Conservation (phyloP, 129 eudicot genomes). For the Calendula officinalis region DNA sequence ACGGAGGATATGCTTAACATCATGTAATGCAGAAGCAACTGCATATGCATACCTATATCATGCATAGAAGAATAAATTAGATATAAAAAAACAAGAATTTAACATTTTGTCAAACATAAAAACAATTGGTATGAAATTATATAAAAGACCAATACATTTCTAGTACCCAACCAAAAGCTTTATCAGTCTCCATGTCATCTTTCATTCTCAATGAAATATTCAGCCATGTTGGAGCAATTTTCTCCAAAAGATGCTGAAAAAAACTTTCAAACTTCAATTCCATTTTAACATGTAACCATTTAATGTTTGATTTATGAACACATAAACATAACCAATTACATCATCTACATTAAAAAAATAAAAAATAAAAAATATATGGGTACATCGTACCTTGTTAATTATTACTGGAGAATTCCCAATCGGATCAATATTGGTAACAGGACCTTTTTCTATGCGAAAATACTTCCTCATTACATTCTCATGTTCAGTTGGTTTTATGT, state of each 20-base stretch:
- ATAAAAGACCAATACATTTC: slow-evolving; percentile 38
- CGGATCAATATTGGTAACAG: slow-evolving; percentile 56
- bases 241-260: slow-evolving; percentile 54
- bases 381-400: slow-evolving; percentile 50
- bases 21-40: slow-evolving; percentile 69
- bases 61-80: too few species aligned
- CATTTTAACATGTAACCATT: not conserved
- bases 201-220: slow-evolving; percentile 72
- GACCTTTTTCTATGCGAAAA: slow-evolving; percentile 52
- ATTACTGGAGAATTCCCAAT: slow-evolving; percentile 72
- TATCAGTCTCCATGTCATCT: slow-evolving; percentile 71
- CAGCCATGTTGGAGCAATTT: slow-evolving; percentile 81
- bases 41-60: slow-evolving; percentile 60
- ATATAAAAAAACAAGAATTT: not conserved
- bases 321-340: not conserved
- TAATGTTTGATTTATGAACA: too few species aligned
- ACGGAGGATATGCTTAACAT: slow-evolving; percentile 70
- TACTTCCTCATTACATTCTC: slow-evolving; percentile 49
- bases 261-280: slow-evolving; percentile 7
- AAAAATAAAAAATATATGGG: not conserved
- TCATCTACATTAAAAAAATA: not conserved
- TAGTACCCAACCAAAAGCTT: slow-evolving; percentile 70
- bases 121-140: too few species aligned
- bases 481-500: slow-evolving; percentile 55
- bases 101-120: slow-evolving; percentile 5